Evolutionary conservation across 2,329 filamentous ascomycete species (phyloP).

Genomic region (Hortaea sp.): DNA sequence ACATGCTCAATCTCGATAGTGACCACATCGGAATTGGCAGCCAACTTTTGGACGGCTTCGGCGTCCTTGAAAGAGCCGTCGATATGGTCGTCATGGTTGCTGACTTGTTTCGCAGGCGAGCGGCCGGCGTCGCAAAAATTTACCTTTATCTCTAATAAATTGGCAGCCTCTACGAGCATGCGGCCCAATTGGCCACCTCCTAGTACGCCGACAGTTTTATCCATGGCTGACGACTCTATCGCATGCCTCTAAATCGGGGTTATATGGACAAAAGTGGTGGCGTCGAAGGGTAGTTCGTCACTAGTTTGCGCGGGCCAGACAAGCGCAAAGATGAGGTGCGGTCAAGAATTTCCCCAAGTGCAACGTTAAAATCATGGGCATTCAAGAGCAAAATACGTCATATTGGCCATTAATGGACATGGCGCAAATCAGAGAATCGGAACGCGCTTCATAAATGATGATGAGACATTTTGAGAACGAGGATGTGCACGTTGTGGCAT

Average conservation of each 20-base stretch:
- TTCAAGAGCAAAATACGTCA: no score
- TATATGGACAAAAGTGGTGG: no score
- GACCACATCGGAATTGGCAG: slow-evolving; percentile 64
- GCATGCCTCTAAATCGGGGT: neutral
- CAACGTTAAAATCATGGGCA: no score
- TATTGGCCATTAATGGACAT: no score
- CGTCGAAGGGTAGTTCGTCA: no score
- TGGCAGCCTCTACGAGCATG: slow-evolving; percentile 88
- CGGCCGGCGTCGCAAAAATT: slow-evolving; percentile 66
- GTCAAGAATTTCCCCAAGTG: no score
- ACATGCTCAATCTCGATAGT: slow-evolving; percentile 96
- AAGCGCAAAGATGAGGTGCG: no score
- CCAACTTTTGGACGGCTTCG: slow-evolving; percentile 69
- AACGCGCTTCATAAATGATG: no score
- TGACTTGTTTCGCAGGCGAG: slow-evolving; percentile 78
- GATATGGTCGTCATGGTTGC: slow-evolving; percentile 62
- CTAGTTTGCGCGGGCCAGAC: no score
- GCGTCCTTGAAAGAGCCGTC: slow-evolving; percentile 81
- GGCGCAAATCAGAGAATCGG: no score
- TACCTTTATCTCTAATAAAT: slow-evolving; percentile 65
- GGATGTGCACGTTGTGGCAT: no score
- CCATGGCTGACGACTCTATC: slow-evolving; percentile 7
- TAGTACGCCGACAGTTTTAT: slow-evolving; percentile 29
- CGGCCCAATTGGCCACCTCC: slow-evolving; percentile 59
- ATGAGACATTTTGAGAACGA: no score